Evolutionary conservation across 208 protist species (phyloP), one percentile per base, ranked within the genome.

Genomic region (Trypanosoma cruzi): DNA sequence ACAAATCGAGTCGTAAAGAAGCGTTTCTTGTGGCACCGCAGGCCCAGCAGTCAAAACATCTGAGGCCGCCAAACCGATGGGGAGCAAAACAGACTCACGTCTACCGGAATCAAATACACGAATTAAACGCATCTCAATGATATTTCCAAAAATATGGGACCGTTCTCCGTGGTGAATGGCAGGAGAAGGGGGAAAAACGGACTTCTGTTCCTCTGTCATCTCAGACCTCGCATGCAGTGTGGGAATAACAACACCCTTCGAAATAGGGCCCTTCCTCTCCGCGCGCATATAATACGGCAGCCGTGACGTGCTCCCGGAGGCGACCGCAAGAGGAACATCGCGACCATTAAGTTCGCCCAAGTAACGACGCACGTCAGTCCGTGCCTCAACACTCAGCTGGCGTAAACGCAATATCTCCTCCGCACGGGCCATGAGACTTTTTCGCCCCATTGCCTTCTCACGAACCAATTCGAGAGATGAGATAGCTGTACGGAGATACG

Each of bases 281-380:
- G 75, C 34, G 2, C 85, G 85, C 13, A 90, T 62, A 46, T 90
- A 87, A 61, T 90, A 90, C 11, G 81, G 85, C 28, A 87, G 55
- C 14, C 79, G 68, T 10, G 20, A 71, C 37, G 32, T 50, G 26
- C 37, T 34, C 64, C n/a, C 42, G 20, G 31, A 36, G 40, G 24
- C 16, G 44, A 24, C 16, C 48, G 31, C 18, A 26, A 52, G 18
- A 42, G 53, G 40, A 58, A 61, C 49, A 29, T 60, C 57, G 50
- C 48, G 22, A 52, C 28, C 44, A 56, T 28, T 55, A n/a, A 64
- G 28, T 22, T 68, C 68, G 5, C 44, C 29, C 29, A 58, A 55
- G 3, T 60, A 64, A 40, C 48, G 64, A 34, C 56, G 44, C 58
- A 67, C 58, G 42, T 36, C 63, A n/a, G 55, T 48, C 37, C 31